Conservation (phyloP, 257 asterid species). For the Solanum infundibuliforme region DNA sequence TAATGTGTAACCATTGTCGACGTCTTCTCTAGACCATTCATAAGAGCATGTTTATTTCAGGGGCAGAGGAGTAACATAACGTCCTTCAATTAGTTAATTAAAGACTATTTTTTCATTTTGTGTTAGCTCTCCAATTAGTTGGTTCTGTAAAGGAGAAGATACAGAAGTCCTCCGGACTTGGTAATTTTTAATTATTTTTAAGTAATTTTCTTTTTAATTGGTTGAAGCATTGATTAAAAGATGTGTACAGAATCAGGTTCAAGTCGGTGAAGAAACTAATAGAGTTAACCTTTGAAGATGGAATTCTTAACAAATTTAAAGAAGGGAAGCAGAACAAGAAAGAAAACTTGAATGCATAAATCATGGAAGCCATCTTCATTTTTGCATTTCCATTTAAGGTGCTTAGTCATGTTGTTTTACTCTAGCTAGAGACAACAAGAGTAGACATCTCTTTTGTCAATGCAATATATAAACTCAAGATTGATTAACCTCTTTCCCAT, state of each 20-base stretch:
- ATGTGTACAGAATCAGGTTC: not conserved
- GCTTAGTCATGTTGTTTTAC: not conserved
- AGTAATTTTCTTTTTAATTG: not conserved
- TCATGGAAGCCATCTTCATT: not conserved
- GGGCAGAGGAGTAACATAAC: not conserved
- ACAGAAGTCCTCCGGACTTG: not conserved
- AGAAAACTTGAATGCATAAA: not conserved
- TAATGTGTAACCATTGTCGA: not conserved
- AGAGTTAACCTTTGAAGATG: not conserved
- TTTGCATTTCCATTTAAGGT: not conserved
- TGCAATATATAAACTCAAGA: not conserved
- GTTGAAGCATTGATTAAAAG: not conserved
- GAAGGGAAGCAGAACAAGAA: not conserved
- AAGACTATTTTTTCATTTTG: not conserved
- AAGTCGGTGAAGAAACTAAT: not conserved
- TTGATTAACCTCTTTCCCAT: not conserved
- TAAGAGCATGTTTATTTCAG: not conserved
- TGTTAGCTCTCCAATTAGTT: not conserved
- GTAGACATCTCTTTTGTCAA: not conserved
- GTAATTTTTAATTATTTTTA: not conserved
- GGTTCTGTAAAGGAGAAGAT: not conserved
- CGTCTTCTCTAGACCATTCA: not conserved
- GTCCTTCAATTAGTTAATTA: not conserved
- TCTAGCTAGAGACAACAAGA: not conserved
- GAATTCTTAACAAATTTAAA: not conserved